Conservation (phyloP, 805 yeast species). For the Candida adriatica region DNA sequence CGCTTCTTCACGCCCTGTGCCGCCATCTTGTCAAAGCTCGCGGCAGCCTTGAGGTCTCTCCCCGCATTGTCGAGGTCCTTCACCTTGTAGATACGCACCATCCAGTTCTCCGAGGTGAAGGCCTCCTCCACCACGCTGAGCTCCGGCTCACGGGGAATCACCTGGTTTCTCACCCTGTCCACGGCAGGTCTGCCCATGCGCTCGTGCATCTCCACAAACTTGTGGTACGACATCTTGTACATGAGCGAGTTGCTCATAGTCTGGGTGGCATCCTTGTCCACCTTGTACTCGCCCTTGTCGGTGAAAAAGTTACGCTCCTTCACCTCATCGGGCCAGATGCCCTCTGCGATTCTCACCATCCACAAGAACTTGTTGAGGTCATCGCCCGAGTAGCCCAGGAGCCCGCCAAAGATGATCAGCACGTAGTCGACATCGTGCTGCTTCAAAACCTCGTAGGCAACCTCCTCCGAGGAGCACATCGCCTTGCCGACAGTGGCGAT, state of each 20-base stretch:
- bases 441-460: conserved; percentile 79
- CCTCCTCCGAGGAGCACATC: conserved; percentile 85
- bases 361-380: conserved; percentile 94
- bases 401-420: conserved; percentile 88
- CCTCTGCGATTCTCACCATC: conserved; percentile 99
- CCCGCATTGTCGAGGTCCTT: conserved; percentile 86
- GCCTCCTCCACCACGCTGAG: conserved; percentile 87
- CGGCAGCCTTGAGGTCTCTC: conserved; percentile 59
- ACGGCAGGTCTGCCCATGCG: conserved; percentile 51
- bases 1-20: conserved; percentile 31
- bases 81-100: conserved; percentile 88
- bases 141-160: conserved; percentile 49
- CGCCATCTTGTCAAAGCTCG: conserved; percentile 40
- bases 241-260: conserved; percentile 85
- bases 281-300: conserved; percentile 77
- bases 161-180: conserved; percentile 89
- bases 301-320: conserved; percentile 81
- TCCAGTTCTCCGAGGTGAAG: conserved; percentile 93
- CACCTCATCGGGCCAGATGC: conserved; percentile 99
- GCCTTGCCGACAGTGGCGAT: conserved; percentile 99
- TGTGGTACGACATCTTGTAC: conserved; percentile 92
- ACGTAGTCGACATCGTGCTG: conserved; percentile 95
- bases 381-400: conserved; percentile 90
- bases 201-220: conserved; percentile 57
- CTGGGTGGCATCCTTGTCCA: conserved; percentile 73